Percentiles rank a stretch among this genome's conserved stretches.
These are phyloP conservation scores for Dioscorea dumetorum DNA, from an alignment of 106 monocot species.

Conservation along the genomic window DNA sequence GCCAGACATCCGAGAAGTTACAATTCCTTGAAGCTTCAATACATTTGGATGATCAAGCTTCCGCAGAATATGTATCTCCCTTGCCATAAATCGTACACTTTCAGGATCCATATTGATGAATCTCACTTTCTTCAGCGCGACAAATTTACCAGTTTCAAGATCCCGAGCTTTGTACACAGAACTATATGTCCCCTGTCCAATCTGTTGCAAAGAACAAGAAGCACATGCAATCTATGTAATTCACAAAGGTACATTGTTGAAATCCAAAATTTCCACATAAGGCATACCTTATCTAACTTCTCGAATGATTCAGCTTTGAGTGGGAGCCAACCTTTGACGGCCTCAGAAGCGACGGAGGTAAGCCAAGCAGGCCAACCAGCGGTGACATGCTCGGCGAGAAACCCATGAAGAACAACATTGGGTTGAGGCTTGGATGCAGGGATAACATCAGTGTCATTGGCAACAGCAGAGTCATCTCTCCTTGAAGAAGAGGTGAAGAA, in stretches of 20 bases:
- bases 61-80: constrained; percentile 64
- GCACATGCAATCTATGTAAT: no score
- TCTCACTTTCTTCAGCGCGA: constrained; percentile 64
- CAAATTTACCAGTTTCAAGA: constrained; percentile 53
- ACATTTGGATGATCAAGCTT: constrained; percentile 69
- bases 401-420: constrained; percentile 17
- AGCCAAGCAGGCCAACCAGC: constrained; percentile 59
- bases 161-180: constrained; percentile 69
- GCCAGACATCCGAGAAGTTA: constrained; percentile 50
- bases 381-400: constrained; percentile 27
- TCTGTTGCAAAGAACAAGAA: constrained; percentile 26
- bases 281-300: constrained; percentile 47
- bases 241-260: no score
- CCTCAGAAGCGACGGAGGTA: constrained; percentile 35
- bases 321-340: constrained; percentile 50
- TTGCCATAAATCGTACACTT: constrained; percentile 71
- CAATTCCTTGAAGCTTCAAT: constrained; percentile 58
- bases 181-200: constrained; percentile 78
- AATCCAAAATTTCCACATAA: not conserved
- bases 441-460: constrained; percentile 3
- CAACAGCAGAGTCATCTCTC: constrained; percentile 5
- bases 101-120: constrained; percentile 70
- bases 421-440: constrained; percentile 9
- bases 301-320: constrained; percentile 52
- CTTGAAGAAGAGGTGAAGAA: constrained; percentile 13